These are phyloP conservation scores for Entomortierella beljakovae DNA, from an alignment of 192 early-diverging fungal genomes.

Conservation along the genomic window DNA sequence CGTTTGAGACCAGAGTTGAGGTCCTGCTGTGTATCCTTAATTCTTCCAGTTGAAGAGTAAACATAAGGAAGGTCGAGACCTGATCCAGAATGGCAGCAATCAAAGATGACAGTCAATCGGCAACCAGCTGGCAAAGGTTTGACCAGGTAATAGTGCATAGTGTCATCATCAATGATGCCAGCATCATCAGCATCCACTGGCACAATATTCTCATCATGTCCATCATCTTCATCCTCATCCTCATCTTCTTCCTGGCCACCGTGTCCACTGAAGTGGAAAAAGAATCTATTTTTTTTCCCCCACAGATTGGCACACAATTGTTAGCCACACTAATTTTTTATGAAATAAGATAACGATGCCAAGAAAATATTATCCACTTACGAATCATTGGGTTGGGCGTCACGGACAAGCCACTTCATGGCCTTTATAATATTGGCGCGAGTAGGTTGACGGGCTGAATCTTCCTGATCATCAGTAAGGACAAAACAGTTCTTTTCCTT, in stretches of 20 bases:
- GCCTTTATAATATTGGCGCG: conserved; percentile 77
- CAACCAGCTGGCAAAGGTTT: conserved; percentile 70
- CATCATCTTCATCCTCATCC: conserved; percentile 83
- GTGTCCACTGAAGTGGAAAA: conserved; percentile 88
- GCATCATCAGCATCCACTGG: conserved; percentile 65
- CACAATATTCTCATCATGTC: conserved; percentile 82
- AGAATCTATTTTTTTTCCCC: too few relatives aligned
- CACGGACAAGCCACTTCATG: conserved; percentile 83
- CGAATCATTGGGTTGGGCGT: conserved; percentile 82
- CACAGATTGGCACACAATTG: too few relatives aligned
- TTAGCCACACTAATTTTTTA: too few relatives aligned
- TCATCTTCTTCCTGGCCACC: conserved; percentile 69
- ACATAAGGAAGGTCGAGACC: conserved; percentile 84
- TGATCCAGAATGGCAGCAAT: conserved; percentile 89
- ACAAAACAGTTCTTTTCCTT: conserved; percentile 75
- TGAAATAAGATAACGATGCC: too few relatives aligned
- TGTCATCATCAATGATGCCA: conserved; percentile 80
- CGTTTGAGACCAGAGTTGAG: conserved; percentile 55
- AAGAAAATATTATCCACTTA: too few relatives aligned
- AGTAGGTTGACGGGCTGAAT: conserved; percentile 75
- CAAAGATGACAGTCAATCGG: conserved; percentile 84
- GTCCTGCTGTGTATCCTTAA: conserved; percentile 67
- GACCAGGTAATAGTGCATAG: conserved; percentile 81
- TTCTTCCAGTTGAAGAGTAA: conserved; percentile 73
- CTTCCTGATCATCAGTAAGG: conserved; percentile 80